These are phyloP conservation scores for Chamaecyparis obtusa DNA, from an alignment of 75 land plant genomes.

Conservation along the genomic window DNA sequence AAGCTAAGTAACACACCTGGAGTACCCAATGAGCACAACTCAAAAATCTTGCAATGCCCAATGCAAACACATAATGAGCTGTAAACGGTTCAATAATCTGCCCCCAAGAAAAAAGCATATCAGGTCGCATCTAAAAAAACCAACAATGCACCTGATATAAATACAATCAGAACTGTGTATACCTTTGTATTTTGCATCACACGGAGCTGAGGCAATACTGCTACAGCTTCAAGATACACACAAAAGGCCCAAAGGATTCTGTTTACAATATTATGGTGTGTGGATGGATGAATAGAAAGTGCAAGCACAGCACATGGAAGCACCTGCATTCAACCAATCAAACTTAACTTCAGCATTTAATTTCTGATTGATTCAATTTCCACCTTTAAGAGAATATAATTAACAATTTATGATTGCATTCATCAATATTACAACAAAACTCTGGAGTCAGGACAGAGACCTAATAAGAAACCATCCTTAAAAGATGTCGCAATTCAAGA, in stretches of 20 bases:
- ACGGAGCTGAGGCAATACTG: slow-evolving; percentile 76
- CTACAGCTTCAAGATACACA: slow-evolving; percentile 74
- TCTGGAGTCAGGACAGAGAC: not conserved
- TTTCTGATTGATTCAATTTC: not conserved
- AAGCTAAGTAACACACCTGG: slow-evolving; percentile 37
- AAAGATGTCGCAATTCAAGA: not conserved
- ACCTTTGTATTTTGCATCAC: slow-evolving; percentile 82
- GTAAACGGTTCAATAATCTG: slow-evolving; percentile 82
- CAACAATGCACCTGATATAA: not conserved
- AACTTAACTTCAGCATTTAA: not conserved
- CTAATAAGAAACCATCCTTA: not conserved
- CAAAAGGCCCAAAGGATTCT: slow-evolving; percentile 70
- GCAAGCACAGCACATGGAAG: slow-evolving; percentile 62
- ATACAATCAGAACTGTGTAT: not conserved
- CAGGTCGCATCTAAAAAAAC: slow-evolving; percentile 1
- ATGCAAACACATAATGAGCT: slow-evolving; percentile 79
- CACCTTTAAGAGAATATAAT: not conserved
- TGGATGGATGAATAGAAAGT: slow-evolving; percentile 56
- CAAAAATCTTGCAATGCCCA: slow-evolving; percentile 73
- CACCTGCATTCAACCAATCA: slow-evolving; percentile 34
- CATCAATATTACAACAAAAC: not conserved
- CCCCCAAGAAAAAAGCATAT: not conserved
- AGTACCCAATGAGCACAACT: slow-evolving; percentile 80
- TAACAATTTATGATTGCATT: not conserved
- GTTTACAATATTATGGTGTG: slow-evolving; percentile 44